Conservation (phyloP, 148 eudicot species). For the Cornus suecica region DNA sequence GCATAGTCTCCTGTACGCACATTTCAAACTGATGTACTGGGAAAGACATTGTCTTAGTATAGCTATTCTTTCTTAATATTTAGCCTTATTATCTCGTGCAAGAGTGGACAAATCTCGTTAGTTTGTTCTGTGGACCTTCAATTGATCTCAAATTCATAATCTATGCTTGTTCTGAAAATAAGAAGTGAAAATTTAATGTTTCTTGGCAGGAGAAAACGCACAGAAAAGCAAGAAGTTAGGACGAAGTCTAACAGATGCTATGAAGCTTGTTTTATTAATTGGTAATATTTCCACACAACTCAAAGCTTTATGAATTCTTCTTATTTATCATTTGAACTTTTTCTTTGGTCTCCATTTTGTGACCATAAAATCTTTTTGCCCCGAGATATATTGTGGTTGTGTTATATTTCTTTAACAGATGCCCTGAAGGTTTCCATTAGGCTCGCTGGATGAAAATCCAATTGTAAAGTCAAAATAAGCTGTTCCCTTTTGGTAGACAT, state of each 20-base stretch:
- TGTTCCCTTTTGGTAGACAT: neutral
- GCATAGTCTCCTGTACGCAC: neutral
- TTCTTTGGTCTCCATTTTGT: neutral
- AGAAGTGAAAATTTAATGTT: neutral
- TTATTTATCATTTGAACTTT: neutral
- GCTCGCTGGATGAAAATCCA: neutral
- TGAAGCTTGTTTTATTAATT: constrained; percentile 81
- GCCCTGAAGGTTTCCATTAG: too few relatives aligned
- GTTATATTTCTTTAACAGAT: neutral
- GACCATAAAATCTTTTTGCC: neutral
- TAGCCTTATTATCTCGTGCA: neutral
- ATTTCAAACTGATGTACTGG: neutral
- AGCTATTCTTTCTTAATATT: neutral
- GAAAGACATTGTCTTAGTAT: neutral
- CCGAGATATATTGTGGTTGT: neutral
- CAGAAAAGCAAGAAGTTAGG: constrained; percentile 58
- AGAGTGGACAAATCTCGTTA: neutral
- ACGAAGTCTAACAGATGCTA: constrained; percentile 70
- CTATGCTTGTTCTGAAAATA: neutral
- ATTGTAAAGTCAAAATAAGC: neutral
- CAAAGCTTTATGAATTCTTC: neutral
- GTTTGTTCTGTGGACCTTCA: neutral
- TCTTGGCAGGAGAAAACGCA: constrained; percentile 56
- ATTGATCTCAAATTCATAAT: neutral
- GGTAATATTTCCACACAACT: constrained; percentile 40